Percentiles rank a stretch among this genome's conserved stretches.
phyloP scores from a whole-genome alignment of 208 protist genomes.

The Leishmania aethiopica region DNA sequence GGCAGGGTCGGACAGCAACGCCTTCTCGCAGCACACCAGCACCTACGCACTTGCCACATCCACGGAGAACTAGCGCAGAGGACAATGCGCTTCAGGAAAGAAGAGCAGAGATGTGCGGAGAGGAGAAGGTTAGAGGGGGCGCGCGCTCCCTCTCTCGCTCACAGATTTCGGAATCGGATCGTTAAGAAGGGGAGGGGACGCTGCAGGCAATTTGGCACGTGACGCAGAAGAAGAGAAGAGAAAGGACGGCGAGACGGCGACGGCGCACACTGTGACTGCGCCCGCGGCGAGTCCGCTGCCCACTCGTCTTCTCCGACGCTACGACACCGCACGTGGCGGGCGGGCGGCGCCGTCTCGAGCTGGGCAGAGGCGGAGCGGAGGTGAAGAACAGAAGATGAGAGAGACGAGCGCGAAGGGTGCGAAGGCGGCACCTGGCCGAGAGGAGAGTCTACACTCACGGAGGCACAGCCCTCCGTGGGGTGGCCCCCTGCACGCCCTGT shows the following conservation, averaged over 20 bases:
- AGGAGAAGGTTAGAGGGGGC: background rate
- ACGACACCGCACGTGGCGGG: background rate
- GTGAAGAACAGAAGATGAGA: background rate
- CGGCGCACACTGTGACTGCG: background rate
- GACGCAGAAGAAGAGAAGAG: background rate
- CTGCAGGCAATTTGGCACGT: background rate
- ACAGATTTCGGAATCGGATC: background rate
- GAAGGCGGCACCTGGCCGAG: background rate
- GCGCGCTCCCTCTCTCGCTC: background rate
- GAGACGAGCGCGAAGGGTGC: background rate
- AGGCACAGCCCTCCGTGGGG: background rate
- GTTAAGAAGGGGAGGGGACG: background rate
- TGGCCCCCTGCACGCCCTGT: background rate
- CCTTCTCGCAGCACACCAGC: constrained; percentile 20
- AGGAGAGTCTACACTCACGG: background rate
- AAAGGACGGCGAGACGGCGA: background rate
- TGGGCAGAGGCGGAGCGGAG: background rate
- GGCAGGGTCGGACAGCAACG: constrained; percentile 17
- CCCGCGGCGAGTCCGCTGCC: background rate
- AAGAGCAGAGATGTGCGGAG: background rate
- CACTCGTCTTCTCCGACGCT: background rate
- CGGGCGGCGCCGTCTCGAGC: background rate
- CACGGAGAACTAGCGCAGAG: background rate
- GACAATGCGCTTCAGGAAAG: background rate
- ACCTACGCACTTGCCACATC: background rate